phyloP scores from a whole-genome alignment of 495 filamentous ascomycete species.

The Aspergillus cavernicola region DNA sequence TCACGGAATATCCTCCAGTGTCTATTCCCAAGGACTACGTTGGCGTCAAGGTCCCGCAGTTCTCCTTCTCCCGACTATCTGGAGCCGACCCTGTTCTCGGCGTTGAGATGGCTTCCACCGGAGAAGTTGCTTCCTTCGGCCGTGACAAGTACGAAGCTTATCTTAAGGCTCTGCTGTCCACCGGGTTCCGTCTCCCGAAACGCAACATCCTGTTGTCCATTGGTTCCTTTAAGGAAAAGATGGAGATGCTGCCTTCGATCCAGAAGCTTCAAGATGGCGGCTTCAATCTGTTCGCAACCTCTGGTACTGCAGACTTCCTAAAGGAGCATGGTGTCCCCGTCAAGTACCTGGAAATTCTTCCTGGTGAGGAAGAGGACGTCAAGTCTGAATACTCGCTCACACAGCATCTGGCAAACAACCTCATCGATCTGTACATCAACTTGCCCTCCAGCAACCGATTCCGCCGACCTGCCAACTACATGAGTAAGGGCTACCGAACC shows the following conservation, averaged over 20 bases:
- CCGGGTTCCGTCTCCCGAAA: conserved; percentile 94
- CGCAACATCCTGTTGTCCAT: conserved; percentile 94
- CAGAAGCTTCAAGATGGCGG: conserved; percentile 81
- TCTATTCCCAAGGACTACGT: conserved; percentile 77
- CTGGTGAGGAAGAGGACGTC: conserved; percentile 66
- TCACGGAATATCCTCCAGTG: conserved; percentile 75
- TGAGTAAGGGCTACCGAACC: conserved; percentile 94
- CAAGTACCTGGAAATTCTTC: conserved; percentile 85
- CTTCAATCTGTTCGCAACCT: conserved; percentile 92
- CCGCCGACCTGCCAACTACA: conserved; percentile 92
- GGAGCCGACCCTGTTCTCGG: conserved; percentile 95
- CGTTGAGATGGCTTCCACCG: conserved; percentile 98
- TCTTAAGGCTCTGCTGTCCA: conserved; percentile 90
- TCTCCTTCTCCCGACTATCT: conserved; percentile 95
- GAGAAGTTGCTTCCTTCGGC: conserved; percentile 96
- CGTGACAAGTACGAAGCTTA: conserved; percentile 96
- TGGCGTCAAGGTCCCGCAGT: conserved; percentile 96
- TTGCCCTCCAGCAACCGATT: conserved; percentile 96
- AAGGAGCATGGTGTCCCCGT: conserved; percentile 86
- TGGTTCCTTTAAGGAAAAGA: conserved; percentile 94
- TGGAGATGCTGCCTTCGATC: conserved; percentile 93
- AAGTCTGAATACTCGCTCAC: conserved; percentile 95
- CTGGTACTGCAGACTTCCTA: conserved; percentile 93
- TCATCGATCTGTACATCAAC: conserved; percentile 98
- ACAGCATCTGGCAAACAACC: conserved; percentile 91